A percentile compares a stretch with the other conserved stretches of the same genome.
These are phyloP conservation scores for Mycena vitilis DNA, from an alignment of 768 basidiomycete genomes.

Conservation along the genomic window DNA sequence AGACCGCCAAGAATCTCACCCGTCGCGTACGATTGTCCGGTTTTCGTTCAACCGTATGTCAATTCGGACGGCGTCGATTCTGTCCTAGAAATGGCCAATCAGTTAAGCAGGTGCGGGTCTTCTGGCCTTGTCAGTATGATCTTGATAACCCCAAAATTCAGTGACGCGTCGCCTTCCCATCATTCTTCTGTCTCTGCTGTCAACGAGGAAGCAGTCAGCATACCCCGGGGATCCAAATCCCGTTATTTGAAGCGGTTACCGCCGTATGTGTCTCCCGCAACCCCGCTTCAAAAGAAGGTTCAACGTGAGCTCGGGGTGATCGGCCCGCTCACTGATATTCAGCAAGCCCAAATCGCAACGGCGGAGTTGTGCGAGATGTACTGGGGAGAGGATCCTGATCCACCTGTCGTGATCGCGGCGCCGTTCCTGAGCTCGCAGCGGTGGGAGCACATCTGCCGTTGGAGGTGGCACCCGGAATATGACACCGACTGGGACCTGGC, in stretches of 20 bases:
- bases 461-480: too few relatives aligned
- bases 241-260: neutral
- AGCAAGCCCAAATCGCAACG: neutral
- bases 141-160: neutral
- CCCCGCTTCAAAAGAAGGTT: neutral
- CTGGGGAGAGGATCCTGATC: too few relatives aligned
- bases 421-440: neutral
- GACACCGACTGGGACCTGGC: neutral
- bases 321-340: neutral
- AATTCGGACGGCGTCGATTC: neutral
- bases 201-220: neutral
- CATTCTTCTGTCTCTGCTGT: neutral
- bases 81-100: neutral
- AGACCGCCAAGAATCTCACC: too few relatives aligned
- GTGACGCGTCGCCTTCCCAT: neutral
- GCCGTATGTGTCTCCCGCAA: neutral
- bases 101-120: neutral
- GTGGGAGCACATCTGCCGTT: neutral
- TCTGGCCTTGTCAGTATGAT: too few relatives aligned
- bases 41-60: neutral
- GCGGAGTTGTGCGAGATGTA: too few relatives aligned
- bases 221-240: too few relatives aligned
- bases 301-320: neutral
- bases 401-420: too few relatives aligned
- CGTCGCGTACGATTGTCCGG: too few relatives aligned